A percentile compares a stretch with the other conserved stretches of the same genome.
These are phyloP conservation scores for Cornus suecica DNA, from an alignment of 148 eudicot genomes.

Conservation along the genomic window DNA sequence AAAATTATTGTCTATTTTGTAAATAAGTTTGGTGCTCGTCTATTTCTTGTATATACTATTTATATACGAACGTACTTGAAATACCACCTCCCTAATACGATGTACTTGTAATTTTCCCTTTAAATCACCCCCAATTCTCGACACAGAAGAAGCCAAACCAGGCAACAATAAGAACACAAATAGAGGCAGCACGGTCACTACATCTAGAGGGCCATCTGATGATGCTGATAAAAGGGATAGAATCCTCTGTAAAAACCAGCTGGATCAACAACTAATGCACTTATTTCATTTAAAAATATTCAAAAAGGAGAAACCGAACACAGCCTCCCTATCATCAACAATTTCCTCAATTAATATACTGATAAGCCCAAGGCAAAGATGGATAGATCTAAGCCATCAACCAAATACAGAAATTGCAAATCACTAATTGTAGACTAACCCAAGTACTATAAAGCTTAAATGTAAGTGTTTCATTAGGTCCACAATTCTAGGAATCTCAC, in stretches of 20 bases:
- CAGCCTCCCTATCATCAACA: background rate
- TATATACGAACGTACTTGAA: too few relatives aligned
- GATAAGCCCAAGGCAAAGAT: background rate
- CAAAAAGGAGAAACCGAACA: background rate
- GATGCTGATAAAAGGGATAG: conserved; percentile 5
- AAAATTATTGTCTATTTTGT: too few relatives aligned
- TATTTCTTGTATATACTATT: too few relatives aligned
- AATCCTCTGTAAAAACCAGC: conserved; percentile 6
- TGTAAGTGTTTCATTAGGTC: background rate
- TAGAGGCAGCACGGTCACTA: conserved; percentile 21
- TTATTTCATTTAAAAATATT: background rate
- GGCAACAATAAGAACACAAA: background rate
- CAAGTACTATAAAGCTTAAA: too few relatives aligned
- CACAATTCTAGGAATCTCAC: background rate
- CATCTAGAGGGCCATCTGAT: conserved; percentile 40
- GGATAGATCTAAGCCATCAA: background rate
- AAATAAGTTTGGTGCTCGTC: too few relatives aligned
- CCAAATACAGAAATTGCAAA: background rate
- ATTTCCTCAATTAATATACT: background rate
- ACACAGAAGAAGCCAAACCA: background rate
- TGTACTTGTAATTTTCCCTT: too few relatives aligned
- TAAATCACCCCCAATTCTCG: conserved; percentile 9
- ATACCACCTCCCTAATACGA: too few relatives aligned
- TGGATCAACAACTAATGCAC: background rate
- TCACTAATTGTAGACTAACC: background rate